phyloP scores from a whole-genome alignment of 2,329 filamentous ascomycete species.

The Byssothecium circinans region DNA sequence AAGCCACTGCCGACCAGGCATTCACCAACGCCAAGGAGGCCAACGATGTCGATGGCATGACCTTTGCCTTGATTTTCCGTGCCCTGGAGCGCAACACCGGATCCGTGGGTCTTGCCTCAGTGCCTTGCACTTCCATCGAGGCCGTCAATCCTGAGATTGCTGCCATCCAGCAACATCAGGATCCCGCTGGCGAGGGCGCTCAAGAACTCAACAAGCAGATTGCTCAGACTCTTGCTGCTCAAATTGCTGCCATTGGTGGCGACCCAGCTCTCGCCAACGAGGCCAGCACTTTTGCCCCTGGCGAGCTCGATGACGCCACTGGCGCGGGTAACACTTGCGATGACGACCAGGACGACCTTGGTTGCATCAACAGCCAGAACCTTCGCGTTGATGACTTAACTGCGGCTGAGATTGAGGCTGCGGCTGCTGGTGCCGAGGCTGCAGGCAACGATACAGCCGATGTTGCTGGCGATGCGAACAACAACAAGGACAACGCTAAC shows the following conservation, averaged over 20 bases:
- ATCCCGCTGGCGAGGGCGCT: constrained; percentile 63
- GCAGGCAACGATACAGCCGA: constrained; percentile 19
- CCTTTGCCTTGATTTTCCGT: constrained; percentile 56
- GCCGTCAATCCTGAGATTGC: constrained; percentile 68
- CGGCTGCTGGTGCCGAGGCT: constrained; percentile 43
- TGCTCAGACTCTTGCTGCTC: constrained; percentile 60
- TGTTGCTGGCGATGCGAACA: constrained; percentile 17
- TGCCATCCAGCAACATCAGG: constrained; percentile 66
- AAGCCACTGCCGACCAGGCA: constrained; percentile 60
- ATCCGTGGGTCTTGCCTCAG: constrained; percentile 59
- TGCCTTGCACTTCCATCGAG: constrained; percentile 56
- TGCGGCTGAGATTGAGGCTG: constrained; percentile 54
- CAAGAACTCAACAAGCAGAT: constrained; percentile 63
- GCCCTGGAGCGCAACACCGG: constrained; percentile 64
- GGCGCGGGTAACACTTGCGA: constrained; percentile 58
- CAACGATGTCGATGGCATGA: constrained; percentile 57
- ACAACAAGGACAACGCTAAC: constrained; percentile 3
- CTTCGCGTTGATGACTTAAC: constrained; percentile 59
- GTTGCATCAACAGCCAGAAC: constrained; percentile 58
- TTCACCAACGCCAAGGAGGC: constrained; percentile 62
- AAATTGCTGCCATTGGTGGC: constrained; percentile 63
- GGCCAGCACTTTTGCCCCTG: constrained; percentile 65
- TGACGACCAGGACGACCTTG: constrained; percentile 49
- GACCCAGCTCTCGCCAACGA: constrained; percentile 64
- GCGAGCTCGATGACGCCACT: constrained; percentile 56